These are phyloP conservation scores for Solanum chiquidenum DNA, from an alignment of 257 asterid genomes.

Conservation along the genomic window DNA sequence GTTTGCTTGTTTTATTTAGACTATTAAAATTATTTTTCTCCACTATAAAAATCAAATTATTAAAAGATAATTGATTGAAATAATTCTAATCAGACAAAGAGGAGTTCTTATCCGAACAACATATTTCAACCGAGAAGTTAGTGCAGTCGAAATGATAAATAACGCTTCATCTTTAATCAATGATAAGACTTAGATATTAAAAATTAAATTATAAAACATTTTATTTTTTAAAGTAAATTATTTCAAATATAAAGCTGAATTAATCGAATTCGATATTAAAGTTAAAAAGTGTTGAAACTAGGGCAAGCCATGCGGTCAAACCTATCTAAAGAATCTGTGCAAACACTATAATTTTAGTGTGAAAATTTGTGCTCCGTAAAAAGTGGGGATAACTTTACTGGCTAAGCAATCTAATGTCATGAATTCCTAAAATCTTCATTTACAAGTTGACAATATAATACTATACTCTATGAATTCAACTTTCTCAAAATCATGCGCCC, in stretches of 20 bases:
- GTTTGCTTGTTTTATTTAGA: background rate
- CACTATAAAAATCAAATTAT: background rate
- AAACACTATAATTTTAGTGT: background rate
- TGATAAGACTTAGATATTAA: rapidly evolving
- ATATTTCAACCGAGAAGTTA: background rate
- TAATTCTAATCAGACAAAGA: background rate
- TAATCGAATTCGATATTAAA: background rate
- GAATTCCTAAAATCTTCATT: background rate
- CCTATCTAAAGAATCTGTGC: background rate
- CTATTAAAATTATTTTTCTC: background rate
- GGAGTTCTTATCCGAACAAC: background rate
- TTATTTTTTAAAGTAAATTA: background rate
- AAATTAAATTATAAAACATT: background rate
- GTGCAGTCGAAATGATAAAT: background rate
- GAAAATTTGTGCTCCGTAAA: background rate
- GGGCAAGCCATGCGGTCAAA: background rate
- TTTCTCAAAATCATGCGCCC: background rate
- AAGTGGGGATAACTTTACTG: constrained; percentile 4
- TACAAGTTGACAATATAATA: background rate
- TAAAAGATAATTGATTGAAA: background rate
- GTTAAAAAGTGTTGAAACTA: background rate
- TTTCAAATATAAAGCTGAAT: rapidly evolving
- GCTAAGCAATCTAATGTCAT: background rate
- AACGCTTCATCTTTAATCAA: background rate
- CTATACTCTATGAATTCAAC: background rate